phyloP scores from a whole-genome alignment of 306 rosid species.

The Cucumis melo region DNA sequence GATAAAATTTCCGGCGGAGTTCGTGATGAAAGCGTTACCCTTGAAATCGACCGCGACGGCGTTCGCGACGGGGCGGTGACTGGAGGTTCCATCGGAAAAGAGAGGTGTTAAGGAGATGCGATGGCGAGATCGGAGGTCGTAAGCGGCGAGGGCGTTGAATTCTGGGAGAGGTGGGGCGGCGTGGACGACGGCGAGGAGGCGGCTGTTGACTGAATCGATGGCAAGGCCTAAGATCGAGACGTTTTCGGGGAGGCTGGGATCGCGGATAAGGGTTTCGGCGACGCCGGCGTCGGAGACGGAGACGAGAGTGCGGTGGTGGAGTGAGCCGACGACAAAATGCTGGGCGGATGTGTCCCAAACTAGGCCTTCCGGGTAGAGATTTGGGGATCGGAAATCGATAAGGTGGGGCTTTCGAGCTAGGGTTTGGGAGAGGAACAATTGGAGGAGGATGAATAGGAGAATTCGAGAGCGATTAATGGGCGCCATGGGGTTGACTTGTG shows the following conservation, averaged over 20 bases:
- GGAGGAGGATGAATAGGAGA: neutral
- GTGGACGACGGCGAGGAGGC: conserved; percentile 58
- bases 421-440: conserved; percentile 5
- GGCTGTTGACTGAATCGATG: conserved; percentile 39
- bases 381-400: conserved; percentile 59
- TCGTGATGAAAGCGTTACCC: conserved; percentile 81
- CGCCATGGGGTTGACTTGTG: neutral
- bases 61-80: conserved; percentile 29
- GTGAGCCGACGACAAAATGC: conserved; percentile 59
- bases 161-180: conserved; percentile 28
- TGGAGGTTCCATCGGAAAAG: conserved; percentile 11
- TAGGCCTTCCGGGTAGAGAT: conserved; percentile 64
- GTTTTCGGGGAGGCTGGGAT: conserved; percentile 49
- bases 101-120: conserved; percentile 51
- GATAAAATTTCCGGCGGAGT: conserved; percentile 45
- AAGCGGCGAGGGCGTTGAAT: conserved; percentile 73
- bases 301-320: conserved; percentile 32
- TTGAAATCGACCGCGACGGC: conserved; percentile 51
- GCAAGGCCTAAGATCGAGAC: conserved; percentile 49
- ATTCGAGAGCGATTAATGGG: neutral
- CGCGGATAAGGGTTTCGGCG: conserved; percentile 46
- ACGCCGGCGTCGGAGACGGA: conserved; percentile 66
- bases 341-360: conserved; percentile 55
- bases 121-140: conserved; percentile 41
- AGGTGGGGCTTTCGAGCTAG: conserved; percentile 30